Percentiles rank a stretch among this genome's conserved stretches.
These are phyloP conservation scores for Carex littledalei DNA, from an alignment of 176 grass and related monocot genomes.

Conservation along the genomic window DNA sequence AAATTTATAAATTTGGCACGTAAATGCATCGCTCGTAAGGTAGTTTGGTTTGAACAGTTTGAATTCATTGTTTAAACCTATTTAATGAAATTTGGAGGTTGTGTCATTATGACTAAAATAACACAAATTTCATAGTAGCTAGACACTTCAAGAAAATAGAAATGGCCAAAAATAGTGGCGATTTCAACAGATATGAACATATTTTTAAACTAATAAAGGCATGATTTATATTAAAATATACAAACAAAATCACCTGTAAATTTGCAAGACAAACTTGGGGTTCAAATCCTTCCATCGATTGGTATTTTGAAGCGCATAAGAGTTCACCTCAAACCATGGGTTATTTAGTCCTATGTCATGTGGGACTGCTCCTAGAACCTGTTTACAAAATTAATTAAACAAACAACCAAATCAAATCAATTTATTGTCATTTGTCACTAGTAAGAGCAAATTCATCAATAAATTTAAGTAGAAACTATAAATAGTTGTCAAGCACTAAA, in stretches of 20 bases:
- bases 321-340: constrained; percentile 75
- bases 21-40: too few species aligned
- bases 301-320: constrained; percentile 58
- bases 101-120: too few species aligned
- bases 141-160: background rate
- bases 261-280: constrained; percentile 80
- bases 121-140: too few species aligned
- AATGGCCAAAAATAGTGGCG: background rate
- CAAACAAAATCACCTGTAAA: constrained; percentile 22
- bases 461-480: too few species aligned
- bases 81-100: too few species aligned
- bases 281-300: constrained; percentile 94
- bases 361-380: constrained; percentile 61
- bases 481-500: too few species aligned
- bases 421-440: background rate
- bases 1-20: too few species aligned
- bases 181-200: background rate
- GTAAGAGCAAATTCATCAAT: background rate
- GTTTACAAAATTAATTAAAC: constrained; percentile 9
- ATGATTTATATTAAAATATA: background rate
- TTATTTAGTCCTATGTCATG: constrained; percentile 74
- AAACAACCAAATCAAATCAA: background rate
- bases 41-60: too few species aligned
- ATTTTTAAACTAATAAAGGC: background rate
- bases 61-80: too few species aligned